These are phyloP conservation scores for Colletotrichum orchidophilum DNA, from an alignment of 2,329 filamentous ascomycete genomes.

Conservation along the genomic window DNA sequence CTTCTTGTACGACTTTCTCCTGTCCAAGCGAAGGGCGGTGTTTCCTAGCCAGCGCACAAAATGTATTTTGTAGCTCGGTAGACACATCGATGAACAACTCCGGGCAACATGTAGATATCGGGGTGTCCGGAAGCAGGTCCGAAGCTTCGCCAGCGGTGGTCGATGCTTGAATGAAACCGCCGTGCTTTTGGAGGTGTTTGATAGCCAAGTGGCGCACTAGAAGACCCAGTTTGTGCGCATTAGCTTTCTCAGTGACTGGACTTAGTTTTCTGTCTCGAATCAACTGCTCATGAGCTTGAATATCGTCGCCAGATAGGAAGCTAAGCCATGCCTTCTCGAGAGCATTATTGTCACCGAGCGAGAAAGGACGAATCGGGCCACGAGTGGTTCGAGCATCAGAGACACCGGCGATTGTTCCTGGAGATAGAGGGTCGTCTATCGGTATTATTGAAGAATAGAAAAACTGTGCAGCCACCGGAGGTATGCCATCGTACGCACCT, in stretches of 20 bases:
- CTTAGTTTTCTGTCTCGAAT: conserved; percentile 44
- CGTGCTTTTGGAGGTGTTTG: conserved; percentile 59
- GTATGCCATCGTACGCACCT: conserved; percentile 57
- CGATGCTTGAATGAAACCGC: conserved; percentile 45
- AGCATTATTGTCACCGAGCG: conserved; percentile 79
- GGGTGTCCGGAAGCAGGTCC: conserved; percentile 42
- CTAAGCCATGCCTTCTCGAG: conserved; percentile 81
- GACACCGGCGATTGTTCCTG: conserved; percentile 61
- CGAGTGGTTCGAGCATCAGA: conserved; percentile 62
- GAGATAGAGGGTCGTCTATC: conserved; percentile 88
- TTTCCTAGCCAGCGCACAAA: conserved; percentile 59
- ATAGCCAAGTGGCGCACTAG: conserved; percentile 55
- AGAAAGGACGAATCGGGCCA: conserved; percentile 79
- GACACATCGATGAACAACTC: conserved; percentile 57
- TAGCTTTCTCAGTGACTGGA: conserved; percentile 44
- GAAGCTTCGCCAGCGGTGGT: conserved; percentile 41
- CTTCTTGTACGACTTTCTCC: conserved; percentile 55
- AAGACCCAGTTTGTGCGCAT: conserved; percentile 46
- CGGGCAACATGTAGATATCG: conserved; percentile 56
- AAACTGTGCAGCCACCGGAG: conserved; percentile 75
- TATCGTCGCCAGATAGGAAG: conserved; percentile 61
- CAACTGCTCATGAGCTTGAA: conserved; percentile 56
- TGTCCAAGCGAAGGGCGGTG: conserved; percentile 50
- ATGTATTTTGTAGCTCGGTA: conserved; percentile 56
- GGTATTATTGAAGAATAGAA: conserved; percentile 86